Evolutionary conservation across 371 early-diverging fungal genomes (phyloP), one percentile per base, ranked within the genome.

Genomic region (Mortierella polycephala): DNA sequence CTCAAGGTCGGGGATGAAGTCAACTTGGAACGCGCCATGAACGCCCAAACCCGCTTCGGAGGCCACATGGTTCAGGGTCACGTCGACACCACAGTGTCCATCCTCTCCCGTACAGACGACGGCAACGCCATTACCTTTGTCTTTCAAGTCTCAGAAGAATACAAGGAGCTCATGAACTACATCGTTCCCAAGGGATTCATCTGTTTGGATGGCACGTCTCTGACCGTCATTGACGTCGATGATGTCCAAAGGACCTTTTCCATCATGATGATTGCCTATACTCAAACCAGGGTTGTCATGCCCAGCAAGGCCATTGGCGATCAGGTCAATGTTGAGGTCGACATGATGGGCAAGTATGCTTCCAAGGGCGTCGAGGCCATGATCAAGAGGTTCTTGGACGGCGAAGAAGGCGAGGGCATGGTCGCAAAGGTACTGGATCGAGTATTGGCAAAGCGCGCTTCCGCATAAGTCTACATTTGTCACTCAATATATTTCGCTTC

Each of bases 21-120:
- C 54, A 98, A 98, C 82, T 79, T 98, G 65, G 99, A 98, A 81
- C 88, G 98, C 11, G 96, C 96, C n/a, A 89, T 97, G 89, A 88
- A 90, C 14, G 90, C 92, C 6, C 87, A 86, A 23, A 94, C 94
- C 53, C 90, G 98, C 14, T 94, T 96, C 71, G 99, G 99, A 51
- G 99, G 99, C 0, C 99, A 98, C 81, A 91, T 96, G 85, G 99
- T 98, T 30, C 97, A 97, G 82, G 98, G 98, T 7, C 99, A 98
- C 79, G 94, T 98, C 51, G 98, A 98, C 75, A 86, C 88, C 18
- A 94, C 96, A 0, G 94, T 93, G 39, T 85, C 86, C 20, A 91
- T 98, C 56, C 71, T 86, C 41, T 79, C 84, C 39, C 87, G 91
- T n/a, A 90, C 85, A 6, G 94, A 94, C 13, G 98, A 98, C 68